A percentile compares a stretch with the other conserved stretches of the same genome.
Conservation (phyloP, 2,329 filamentous ascomycete genomes). For the Chaetomium olivaceum region DNA sequence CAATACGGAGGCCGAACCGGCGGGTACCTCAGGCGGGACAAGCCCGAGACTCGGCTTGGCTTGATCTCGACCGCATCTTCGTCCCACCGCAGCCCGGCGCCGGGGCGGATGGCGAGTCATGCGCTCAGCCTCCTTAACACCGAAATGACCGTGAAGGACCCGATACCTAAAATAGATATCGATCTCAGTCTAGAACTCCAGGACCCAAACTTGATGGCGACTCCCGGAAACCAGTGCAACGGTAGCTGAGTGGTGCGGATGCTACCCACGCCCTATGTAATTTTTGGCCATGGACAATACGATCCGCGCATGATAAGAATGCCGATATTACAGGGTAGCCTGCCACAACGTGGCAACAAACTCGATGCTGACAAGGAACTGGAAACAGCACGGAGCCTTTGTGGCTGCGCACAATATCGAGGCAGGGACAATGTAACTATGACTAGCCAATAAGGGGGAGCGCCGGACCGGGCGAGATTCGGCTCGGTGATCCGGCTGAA, state of each 20-base stretch:
- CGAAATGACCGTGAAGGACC: neutral
- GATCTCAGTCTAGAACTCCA: neutral
- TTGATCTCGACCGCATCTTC: neutral
- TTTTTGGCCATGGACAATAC: neutral
- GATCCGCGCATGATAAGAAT: neutral
- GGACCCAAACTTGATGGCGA: neutral
- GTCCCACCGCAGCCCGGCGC: neutral
- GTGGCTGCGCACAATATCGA: conserved; percentile 15
- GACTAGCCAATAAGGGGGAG: conserved; percentile 12
- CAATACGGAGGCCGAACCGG: neutral
- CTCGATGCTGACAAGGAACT: neutral
- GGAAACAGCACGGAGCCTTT: conserved; percentile 9
- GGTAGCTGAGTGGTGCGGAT: neutral
- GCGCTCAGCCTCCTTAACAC: neutral
- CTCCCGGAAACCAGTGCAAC: neutral
- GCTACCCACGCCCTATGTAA: neutral
- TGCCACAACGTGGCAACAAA: conserved; percentile 13
- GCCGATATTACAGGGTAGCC: neutral
- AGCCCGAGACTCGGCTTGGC: conserved; percentile 6
- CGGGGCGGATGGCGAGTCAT: conserved; percentile 1
- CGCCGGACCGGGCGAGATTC: neutral
- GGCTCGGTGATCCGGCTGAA: conserved; percentile 24
- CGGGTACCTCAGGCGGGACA: conserved; percentile 10
- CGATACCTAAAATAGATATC: conserved; percentile 3
- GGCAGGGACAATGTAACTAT: conserved; percentile 17